Evolutionary conservation across 805 yeast genomes (phyloP), one percentile per base, ranked within the genome.

Genomic region (Candida chilensis): DNA sequence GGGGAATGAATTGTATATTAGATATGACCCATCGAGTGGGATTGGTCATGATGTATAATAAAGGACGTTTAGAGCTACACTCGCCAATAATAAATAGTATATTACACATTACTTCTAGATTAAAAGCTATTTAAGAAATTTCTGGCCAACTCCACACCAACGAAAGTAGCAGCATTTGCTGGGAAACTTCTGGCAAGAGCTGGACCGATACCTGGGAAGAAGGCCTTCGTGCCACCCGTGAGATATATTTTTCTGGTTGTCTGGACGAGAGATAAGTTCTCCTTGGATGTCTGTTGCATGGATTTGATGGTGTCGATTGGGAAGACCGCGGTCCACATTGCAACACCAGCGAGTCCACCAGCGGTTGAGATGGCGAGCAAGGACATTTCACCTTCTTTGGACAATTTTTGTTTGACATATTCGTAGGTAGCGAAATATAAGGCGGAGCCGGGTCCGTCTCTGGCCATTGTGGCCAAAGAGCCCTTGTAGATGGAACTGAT

Each of bases 361-460:
- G 96, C 95, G 26, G 82, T 64, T 41, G 85, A 74, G 36, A 92
- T 74, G 19, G 92, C 87, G 16, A 70, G 57, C 26, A 90, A 60
- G 5, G 88, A 79, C 47, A 86, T 48, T 29, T 71, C 64, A 33
- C 69, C 61, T 22, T 46, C 30, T 5, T 54, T 56, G 9, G 86
- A 66, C 41, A 82, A 64, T 35, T 50, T 57, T 33, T 71, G 66
- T 57, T 92, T 92, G 37, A 85, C 58, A 38, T 70, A 67, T 54
- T 90, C 98, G 54, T 90, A 90, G 2, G 95, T 84, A 3, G 96
- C 97, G 54, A 92, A 90, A 59, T 90, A 90, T 18, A 86, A 66
- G 0, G 97, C 97, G 11, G 94, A 80, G 2, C 98, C 98, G 1
- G 98, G 97, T 2, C 96, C 97, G 50, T 90, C 98, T 54, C 98